Percentiles rank a stretch among this genome's conserved stretches.
phyloP scores from a whole-genome alignment of 345 rosid genomes.

The Populus euphratica region DNA sequence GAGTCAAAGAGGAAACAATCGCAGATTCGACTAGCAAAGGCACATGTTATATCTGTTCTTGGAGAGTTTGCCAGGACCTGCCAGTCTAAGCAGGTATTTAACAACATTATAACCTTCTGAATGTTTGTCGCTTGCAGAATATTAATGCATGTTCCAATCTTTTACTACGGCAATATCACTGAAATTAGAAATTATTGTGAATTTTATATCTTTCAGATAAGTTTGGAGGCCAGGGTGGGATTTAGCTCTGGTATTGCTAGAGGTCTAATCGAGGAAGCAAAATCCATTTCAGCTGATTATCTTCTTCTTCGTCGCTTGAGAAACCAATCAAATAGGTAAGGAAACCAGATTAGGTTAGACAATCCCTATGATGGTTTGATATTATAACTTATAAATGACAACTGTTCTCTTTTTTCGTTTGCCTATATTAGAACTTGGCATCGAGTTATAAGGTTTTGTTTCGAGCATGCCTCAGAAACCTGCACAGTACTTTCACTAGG shows the following conservation, averaged over 20 bases:
- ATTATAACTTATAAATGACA: neutral
- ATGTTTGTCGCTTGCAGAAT: neutral
- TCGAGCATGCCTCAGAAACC: conserved; percentile 52
- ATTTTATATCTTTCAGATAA: conserved; percentile 38
- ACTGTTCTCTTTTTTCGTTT: neutral
- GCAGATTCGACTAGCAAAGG: conserved; percentile 64
- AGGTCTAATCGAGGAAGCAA: conserved; percentile 69
- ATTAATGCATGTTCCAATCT: neutral
- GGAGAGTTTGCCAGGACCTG: conserved; percentile 62
- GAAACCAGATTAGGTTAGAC: neutral
- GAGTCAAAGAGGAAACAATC: conserved; percentile 40
- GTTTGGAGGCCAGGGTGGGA: conserved; percentile 83
- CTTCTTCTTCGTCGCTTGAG: conserved; percentile 64
- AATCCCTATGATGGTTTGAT: neutral
- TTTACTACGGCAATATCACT: neutral
- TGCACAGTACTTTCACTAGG: conserved; percentile 73
- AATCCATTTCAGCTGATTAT: conserved; percentile 64
- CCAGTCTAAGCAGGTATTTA: conserved; percentile 53
- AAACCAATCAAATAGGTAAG: conserved; percentile 38
- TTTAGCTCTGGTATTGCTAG: conserved; percentile 53
- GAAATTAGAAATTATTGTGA: neutral
- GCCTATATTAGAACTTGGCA: conserved; percentile 39
- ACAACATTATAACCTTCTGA: neutral
- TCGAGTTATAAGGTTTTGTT: conserved; percentile 44
- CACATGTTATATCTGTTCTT: conserved; percentile 83